phyloP scores from a whole-genome alignment of 2,329 filamentous ascomycete species.

The Aspergillus costaricaensis region DNA sequence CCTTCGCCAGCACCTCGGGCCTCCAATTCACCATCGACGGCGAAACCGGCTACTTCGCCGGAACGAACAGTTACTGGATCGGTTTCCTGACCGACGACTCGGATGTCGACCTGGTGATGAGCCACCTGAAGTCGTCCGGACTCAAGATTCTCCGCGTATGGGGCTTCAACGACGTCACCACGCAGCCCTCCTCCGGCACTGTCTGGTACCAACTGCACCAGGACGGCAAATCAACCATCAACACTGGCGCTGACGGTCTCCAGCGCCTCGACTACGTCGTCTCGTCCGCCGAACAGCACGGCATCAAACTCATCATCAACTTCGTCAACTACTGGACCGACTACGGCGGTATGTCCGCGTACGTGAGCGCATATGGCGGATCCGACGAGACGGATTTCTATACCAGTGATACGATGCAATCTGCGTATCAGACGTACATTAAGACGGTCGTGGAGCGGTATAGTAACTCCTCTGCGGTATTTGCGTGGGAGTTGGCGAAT shows the following conservation, averaged over 20 bases:
- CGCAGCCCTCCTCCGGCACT: slow-evolving; percentile 42
- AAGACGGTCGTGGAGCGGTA: slow-evolving; percentile 61
- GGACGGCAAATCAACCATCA: slow-evolving; percentile 53
- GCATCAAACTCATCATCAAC: slow-evolving; percentile 62
- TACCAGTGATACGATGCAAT: slow-evolving; percentile 54
- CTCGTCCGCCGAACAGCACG: slow-evolving; percentile 58
- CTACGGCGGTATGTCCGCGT: slow-evolving; percentile 65
- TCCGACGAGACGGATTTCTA: slow-evolving; percentile 57
- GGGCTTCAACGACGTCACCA: slow-evolving; percentile 56
- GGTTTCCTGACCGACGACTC: slow-evolving; percentile 51
- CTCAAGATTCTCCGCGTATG: slow-evolving; percentile 56
- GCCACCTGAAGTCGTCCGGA: slow-evolving; percentile 38
- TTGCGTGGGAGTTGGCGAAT: slow-evolving; percentile 70
- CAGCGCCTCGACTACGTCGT: slow-evolving; percentile 68
- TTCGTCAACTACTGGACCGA: slow-evolving; percentile 69
- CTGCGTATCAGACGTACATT: slow-evolving; percentile 65
- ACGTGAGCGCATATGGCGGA: slow-evolving; percentile 58
- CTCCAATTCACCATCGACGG: slow-evolving; percentile 44
- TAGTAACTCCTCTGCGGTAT: slow-evolving; percentile 59
- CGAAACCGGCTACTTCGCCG: slow-evolving; percentile 48
- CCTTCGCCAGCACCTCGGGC: slow-evolving; percentile 28
- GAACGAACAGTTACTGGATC: slow-evolving; percentile 57
- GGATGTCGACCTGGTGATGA: slow-evolving; percentile 50
- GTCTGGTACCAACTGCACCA: slow-evolving; percentile 50
- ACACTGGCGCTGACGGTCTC: slow-evolving; percentile 63